A percentile compares a stretch with the other conserved stretches of the same genome.
Conservation (phyloP, 148 eudicot species). For the Fagopyrum esculentum region DNA sequence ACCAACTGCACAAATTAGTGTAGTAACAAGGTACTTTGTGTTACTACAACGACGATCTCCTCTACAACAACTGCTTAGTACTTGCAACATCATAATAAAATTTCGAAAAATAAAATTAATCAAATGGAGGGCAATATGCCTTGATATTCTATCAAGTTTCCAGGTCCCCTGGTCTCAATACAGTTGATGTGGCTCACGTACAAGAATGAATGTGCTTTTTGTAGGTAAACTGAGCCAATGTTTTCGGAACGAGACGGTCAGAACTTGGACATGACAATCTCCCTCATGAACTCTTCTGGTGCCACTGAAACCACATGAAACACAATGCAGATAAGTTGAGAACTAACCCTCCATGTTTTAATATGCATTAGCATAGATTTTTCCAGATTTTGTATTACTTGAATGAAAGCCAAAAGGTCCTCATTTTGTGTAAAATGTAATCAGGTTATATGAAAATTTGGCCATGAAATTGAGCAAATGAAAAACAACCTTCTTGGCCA, state of each 20-base stretch:
- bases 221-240: background rate
- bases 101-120: background rate
- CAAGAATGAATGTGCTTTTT: background rate
- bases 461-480: background rate
- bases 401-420: background rate
- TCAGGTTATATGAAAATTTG: background rate
- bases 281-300: slow-evolving; percentile 38
- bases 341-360: background rate
- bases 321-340: background rate
- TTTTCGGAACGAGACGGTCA: slow-evolving; percentile 3
- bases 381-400: background rate
- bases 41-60: background rate
- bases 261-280: slow-evolving; percentile 26
- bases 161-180: background rate
- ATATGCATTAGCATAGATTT: background rate
- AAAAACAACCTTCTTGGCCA: slow-evolving; percentile 25
- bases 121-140: background rate
- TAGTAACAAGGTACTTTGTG: too few species aligned
- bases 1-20: background rate
- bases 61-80: background rate
- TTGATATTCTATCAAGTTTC: background rate
- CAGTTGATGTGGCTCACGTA: background rate
- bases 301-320: slow-evolving; percentile 17
- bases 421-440: background rate
- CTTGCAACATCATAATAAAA: background rate